phyloP scores from a whole-genome alignment of 1,284 basidiomycete species.

The Erythrobasidium hasegawianum region DNA sequence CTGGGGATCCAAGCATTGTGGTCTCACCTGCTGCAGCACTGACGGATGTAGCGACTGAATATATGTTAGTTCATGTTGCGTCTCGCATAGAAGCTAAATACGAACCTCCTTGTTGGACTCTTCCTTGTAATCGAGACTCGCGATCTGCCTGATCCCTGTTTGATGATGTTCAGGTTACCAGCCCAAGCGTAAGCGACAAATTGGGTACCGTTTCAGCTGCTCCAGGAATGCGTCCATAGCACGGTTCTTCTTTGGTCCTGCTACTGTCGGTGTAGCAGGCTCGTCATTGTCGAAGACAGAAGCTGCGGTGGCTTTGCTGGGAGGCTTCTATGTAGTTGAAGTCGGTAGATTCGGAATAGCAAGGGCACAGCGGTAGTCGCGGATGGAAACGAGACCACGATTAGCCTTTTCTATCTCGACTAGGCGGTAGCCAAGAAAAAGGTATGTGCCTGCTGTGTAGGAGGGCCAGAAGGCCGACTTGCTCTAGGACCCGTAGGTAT shows the following conservation, averaged over 20 bases:
- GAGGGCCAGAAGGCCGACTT: slow-evolving; percentile 8
- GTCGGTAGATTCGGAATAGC: slow-evolving; percentile 39
- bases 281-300: slow-evolving; percentile 47
- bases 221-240: slow-evolving; percentile 91
- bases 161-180: slow-evolving; percentile 1
- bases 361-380: slow-evolving; percentile 47
- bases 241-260: slow-evolving; percentile 78
- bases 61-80: not conserved
- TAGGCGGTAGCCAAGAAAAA: no score
- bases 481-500: not conserved
- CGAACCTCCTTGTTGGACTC: slow-evolving; percentile 56
- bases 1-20: no score
- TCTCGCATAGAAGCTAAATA: slow-evolving; percentile 3
- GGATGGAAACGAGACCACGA: slow-evolving; percentile 5
- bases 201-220: slow-evolving; percentile 80
- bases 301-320: slow-evolving; percentile 41
- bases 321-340: slow-evolving; percentile 26
- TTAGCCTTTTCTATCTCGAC: no score
- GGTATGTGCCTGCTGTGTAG: slow-evolving; percentile 15
- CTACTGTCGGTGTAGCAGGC: slow-evolving; percentile 55
- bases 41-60: slow-evolving; percentile 60
- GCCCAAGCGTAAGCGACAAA: not conserved
- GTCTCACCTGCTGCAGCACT: slow-evolving; percentile 75
- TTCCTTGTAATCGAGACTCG: slow-evolving; percentile 72
- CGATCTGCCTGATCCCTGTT: slow-evolving; percentile 81